phyloP scores from a whole-genome alignment of 2,329 filamentous ascomycete genomes.

The Diaporthe australafricana region DNA sequence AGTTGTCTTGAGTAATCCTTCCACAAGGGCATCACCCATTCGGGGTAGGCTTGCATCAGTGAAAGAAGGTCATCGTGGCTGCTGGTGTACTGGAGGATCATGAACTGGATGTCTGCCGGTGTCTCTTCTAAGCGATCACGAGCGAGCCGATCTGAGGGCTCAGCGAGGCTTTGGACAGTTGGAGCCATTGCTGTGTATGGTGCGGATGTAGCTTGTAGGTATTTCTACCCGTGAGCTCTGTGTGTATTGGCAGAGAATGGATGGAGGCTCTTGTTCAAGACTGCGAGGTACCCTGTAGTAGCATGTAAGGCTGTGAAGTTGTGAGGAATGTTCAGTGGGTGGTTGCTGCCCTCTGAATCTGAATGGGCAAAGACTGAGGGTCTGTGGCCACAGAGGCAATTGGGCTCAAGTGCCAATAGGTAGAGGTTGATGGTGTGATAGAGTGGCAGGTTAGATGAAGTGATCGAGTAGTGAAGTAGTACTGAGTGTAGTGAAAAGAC shows the following conservation, averaged over 20 bases:
- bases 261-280: too few relatives aligned
- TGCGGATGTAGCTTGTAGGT: neutral
- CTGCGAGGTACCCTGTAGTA: too few relatives aligned
- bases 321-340: too few relatives aligned
- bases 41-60: neutral
- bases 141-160: neutral
- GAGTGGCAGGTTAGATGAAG: neutral
- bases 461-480: too few relatives aligned
- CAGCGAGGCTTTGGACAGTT: neutral
- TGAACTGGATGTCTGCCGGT: neutral
- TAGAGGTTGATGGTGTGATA: neutral
- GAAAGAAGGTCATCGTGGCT: neutral
- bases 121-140: fast-evolving
- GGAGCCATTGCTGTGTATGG: neutral
- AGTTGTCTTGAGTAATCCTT: neutral
- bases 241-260: neutral
- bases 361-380: neutral
- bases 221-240: neutral
- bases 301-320: too few relatives aligned
- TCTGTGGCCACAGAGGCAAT: too few relatives aligned
- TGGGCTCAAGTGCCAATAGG: neutral
- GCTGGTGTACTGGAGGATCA: neutral
- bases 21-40: neutral
- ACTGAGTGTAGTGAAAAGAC: too few relatives aligned
- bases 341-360: neutral